Evolutionary conservation across 2,329 filamentous ascomycete genomes (phyloP).

Genomic region (Sclerotinia borealis): DNA sequence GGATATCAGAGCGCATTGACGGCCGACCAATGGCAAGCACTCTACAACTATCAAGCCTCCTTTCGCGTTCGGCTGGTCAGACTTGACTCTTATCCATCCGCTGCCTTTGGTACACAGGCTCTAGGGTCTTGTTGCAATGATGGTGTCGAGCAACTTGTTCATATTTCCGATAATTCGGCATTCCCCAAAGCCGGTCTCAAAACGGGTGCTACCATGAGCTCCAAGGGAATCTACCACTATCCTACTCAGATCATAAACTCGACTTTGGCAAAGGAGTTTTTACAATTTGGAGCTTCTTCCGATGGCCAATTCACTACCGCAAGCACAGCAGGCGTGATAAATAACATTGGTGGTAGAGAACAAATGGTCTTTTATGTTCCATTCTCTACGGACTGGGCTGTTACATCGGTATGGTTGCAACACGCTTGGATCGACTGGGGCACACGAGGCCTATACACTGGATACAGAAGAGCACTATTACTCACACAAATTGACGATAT

Average conservation of each 20-base stretch:
- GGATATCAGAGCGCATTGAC: slow-evolving; percentile 37
- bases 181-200: slow-evolving; percentile 49
- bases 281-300: slow-evolving; percentile 42
- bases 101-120: slow-evolving; percentile 39
- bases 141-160: slow-evolving; percentile 45
- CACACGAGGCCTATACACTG: slow-evolving; percentile 46
- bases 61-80: slow-evolving; percentile 56
- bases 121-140: slow-evolving; percentile 40
- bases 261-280: slow-evolving; percentile 48
- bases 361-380: slow-evolving; percentile 57
- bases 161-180: slow-evolving; percentile 43
- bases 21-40: slow-evolving; percentile 46
- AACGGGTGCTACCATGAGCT: slow-evolving; percentile 39
- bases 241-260: slow-evolving; percentile 49
- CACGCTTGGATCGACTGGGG: slow-evolving; percentile 58
- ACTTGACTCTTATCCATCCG: slow-evolving; percentile 49
- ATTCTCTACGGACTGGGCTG: slow-evolving; percentile 37
- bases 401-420: slow-evolving; percentile 51
- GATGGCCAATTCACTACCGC: slow-evolving; percentile 33
- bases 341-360: slow-evolving; percentile 49
- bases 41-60: slow-evolving; percentile 51
- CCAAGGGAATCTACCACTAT: slow-evolving; percentile 51
- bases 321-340: slow-evolving; percentile 53
- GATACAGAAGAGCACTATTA: slow-evolving; percentile 25
- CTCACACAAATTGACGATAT: slow-evolving; percentile 49